These are phyloP conservation scores for Austroboletus eburneus DNA, from an alignment of 768 basidiomycete species.

Conservation along the genomic window DNA sequence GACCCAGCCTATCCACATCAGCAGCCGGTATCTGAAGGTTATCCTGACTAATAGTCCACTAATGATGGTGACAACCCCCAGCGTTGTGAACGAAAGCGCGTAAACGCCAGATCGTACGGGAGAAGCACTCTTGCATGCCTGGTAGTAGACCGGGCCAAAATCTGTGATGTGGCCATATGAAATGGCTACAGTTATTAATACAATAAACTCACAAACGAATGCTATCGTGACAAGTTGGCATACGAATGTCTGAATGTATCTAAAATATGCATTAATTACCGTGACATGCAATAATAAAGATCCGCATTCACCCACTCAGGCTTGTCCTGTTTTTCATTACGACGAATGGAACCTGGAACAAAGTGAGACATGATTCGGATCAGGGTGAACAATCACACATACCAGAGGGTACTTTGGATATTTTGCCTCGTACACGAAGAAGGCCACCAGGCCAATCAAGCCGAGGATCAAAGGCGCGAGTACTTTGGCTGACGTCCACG, in stretches of 20 bases:
- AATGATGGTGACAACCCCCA: slow-evolving; percentile 29
- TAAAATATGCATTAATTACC: not conserved
- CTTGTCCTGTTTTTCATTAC: slow-evolving; percentile 28
- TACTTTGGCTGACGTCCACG: slow-evolving; percentile 40
- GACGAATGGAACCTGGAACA: slow-evolving; percentile 9
- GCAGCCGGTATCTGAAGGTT: slow-evolving; percentile 31
- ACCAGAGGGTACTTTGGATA: slow-evolving; percentile 31
- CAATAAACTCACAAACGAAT: slow-evolving; percentile 18
- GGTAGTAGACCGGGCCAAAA: slow-evolving; percentile 35
- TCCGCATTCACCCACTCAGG: slow-evolving; percentile 22
- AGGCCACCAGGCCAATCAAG: slow-evolving; percentile 32
- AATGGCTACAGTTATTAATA: not conserved
- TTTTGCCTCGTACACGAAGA: slow-evolving; percentile 38
- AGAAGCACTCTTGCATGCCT: slow-evolving; percentile 24
- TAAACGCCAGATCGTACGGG: slow-evolving; percentile 31
- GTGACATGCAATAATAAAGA: not conserved
- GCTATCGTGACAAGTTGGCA: slow-evolving; percentile 13
- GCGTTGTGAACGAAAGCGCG: slow-evolving; percentile 19
- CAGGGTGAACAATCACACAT: not conserved
- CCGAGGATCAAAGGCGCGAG: slow-evolving; percentile 44
- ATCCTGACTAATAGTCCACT: slow-evolving; percentile 28
- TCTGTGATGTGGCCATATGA: slow-evolving; percentile 20
- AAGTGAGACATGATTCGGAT: not conserved
- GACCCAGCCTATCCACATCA: slow-evolving; percentile 32
- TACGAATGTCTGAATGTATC: slow-evolving; percentile 27